Evolutionary conservation across 108 stramenopile species (phyloP).

Genomic region (Aurantiochytrium sp.): DNA sequence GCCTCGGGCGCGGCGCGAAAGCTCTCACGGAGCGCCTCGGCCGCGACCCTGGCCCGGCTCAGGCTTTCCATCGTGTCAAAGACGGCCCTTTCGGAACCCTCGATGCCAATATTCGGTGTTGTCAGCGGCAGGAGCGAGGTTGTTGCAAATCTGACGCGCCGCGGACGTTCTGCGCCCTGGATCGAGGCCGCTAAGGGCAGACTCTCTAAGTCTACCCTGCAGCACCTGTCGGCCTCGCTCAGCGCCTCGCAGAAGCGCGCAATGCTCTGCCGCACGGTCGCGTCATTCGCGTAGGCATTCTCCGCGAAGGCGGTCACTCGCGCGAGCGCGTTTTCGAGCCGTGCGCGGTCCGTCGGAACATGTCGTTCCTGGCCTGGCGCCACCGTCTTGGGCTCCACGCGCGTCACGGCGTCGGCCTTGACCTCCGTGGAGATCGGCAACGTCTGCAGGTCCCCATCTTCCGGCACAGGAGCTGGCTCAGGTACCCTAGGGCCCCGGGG

Average conservation of each 20-base stretch:
- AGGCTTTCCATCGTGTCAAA: neutral
- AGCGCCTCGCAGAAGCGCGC: neutral
- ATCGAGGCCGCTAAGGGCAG: neutral
- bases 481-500: no score
- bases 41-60: neutral
- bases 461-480: no score
- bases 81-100: neutral
- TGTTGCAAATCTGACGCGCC: neutral
- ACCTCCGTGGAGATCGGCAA: no score
- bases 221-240: neutral
- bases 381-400: no score
- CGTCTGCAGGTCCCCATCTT: no score
- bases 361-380: no score
- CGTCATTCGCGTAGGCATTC: no score
- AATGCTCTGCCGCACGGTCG: no score
- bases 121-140: neutral
- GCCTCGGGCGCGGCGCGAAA: neutral
- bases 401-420: no score
- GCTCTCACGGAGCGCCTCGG: neutral
- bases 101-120: conserved; percentile 9
- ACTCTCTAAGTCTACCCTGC: neutral
- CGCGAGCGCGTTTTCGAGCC: no score
- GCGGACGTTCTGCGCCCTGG: neutral
- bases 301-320: no score
- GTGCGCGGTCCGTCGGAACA: no score